Base-by-base conservation (phyloP, 306 rosid species). In the Casuarina cunninghamiana region DNA sequence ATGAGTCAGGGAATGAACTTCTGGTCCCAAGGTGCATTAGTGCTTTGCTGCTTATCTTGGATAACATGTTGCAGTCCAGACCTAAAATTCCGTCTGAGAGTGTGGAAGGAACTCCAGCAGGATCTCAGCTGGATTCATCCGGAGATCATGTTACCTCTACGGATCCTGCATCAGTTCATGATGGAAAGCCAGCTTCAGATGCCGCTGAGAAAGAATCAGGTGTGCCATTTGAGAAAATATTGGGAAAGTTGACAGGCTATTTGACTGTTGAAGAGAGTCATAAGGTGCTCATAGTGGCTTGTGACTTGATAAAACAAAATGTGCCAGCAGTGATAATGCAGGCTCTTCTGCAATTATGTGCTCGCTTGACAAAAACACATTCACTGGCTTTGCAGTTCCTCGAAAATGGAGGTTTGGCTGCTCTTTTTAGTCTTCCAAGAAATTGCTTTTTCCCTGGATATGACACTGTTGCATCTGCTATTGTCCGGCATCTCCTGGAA, bases 401-500 rank as follows among this genome's bases (percentile, higher is more conserved):
- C 84, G 99, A 93, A 87, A 90, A 84, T 90, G 99, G 98, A 73
- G 98, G 99, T 79, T 75, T 96, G 82, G 76, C 84, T 49, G 88
- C 92, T 72, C 94, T 96, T 45, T 93, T 96, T 83, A 86, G 86
- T 79, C 94, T 96, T 85, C 89, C 98, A 8, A 85, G 91, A 86
- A 91, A 83, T 81, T 86, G 96, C 77, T 90, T 96, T 82, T 96
- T 96, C 87, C 97, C 96, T 77, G 98, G 99, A 76, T 96, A 91
- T 89, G 99, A 96, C 80, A 83, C 96, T 81, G 91, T 96, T 84
- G 99, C 91, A 67, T 91, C 99, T 78, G 93, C 97, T 80, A 91
- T 96, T 78, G 97, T 96, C 73, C 93, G 96, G 16, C 99, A 93
- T 89, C 98, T 96, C 69, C 97, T 96, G 74, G 99, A 96, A 89